A percentile compares a stretch with the other conserved stretches of the same genome.
phyloP scores from a whole-genome alignment of 176 grass and related monocot species.

The Carex pumila region DNA sequence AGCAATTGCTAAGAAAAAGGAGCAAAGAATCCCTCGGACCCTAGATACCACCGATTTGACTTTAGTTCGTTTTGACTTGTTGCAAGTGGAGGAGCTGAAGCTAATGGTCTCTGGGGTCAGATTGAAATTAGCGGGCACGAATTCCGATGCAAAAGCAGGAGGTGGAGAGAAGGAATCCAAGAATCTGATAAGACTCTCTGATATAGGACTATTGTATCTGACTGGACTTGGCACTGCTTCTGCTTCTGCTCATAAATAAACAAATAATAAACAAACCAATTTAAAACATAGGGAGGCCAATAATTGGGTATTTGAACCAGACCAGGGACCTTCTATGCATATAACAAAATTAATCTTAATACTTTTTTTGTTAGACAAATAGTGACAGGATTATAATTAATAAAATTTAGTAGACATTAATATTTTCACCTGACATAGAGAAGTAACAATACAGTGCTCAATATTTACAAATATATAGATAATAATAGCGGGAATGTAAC shows the following conservation, averaged over 20 bases:
- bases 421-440: not conserved
- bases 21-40: not conserved
- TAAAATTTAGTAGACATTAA: not conserved
- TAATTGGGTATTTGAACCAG: not conserved
- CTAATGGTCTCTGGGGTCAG: not conserved
- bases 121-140: not conserved
- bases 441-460: not conserved
- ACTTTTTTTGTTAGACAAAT: not conserved
- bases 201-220: slow-evolving; percentile 9
- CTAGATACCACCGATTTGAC: slow-evolving; percentile 8
- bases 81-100: not conserved
- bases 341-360: not conserved
- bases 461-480: not conserved
- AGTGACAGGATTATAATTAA: not conserved
- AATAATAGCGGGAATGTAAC: not conserved
- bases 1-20: slow-evolving; percentile 1
- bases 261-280: not conserved
- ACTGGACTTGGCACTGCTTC: slow-evolving; percentile 4
- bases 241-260: not conserved
- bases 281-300: not conserved
- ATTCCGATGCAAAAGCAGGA: slow-evolving; percentile 16
- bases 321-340: not conserved
- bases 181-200: not conserved
- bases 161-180: slow-evolving; percentile 11
- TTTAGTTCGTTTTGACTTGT: not conserved